phyloP scores from a whole-genome alignment of 306 rosid genomes.

The Sechiopsis laciniata region DNA sequence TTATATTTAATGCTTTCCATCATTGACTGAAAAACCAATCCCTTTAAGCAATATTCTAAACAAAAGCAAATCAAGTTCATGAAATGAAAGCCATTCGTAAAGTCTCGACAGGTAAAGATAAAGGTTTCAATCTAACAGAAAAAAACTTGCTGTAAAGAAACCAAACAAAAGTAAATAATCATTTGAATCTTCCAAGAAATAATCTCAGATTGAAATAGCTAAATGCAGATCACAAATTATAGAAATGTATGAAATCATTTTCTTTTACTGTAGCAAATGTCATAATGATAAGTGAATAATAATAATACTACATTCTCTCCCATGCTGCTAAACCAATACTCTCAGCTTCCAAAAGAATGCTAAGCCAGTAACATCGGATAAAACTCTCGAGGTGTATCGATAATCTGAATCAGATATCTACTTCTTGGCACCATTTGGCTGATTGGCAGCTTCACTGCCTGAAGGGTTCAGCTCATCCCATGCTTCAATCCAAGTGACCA shows the following conservation, averaged over 20 bases:
- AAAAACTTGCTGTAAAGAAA: not conserved
- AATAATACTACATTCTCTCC: conserved; percentile 5
- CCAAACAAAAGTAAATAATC: conserved; percentile 5
- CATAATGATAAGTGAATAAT: conserved; percentile 6
- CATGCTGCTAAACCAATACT: conserved; percentile 12
- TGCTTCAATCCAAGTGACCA: conserved; percentile 90
- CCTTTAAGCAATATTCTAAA: not conserved
- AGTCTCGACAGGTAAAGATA: not conserved
- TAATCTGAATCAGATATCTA: conserved; percentile 15
- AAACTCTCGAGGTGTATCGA: not conserved
- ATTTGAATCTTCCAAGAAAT: conserved; percentile 3
- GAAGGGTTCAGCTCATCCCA: conserved; percentile 71
- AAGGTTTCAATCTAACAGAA: not conserved
- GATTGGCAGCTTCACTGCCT: conserved; percentile 31
- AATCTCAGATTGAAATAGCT: not conserved
- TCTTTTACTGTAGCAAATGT: conserved; percentile 13
- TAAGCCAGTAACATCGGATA: not conserved
- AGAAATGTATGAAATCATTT: not conserved
- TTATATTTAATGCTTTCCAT: not conserved
- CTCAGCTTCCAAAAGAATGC: not conserved
- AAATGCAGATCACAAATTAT: not conserved
- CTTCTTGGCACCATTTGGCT: conserved; percentile 38
- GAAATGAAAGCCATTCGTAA: not conserved
- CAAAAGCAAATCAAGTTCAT: not conserved
- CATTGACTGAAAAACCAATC: not conserved